These are phyloP conservation scores for Fusarium begoniae DNA, from an alignment of 2,329 filamentous ascomycete species.

Conservation along the genomic window DNA sequence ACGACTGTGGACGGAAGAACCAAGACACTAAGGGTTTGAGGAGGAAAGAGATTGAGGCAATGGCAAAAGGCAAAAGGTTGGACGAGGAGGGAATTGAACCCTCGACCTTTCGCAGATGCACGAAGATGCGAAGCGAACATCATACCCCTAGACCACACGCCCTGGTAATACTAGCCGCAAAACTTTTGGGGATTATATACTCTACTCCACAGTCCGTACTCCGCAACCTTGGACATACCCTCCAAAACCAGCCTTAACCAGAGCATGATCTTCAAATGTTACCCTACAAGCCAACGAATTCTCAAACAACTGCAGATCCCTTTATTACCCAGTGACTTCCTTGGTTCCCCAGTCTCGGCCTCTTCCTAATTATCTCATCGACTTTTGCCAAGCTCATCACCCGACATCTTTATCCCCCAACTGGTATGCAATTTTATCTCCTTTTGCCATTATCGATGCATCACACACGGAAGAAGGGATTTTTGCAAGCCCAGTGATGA, in stretches of 20 bases:
- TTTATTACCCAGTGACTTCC: not conserved
- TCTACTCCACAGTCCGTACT: fast-evolving
- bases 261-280: not conserved
- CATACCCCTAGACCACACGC: constrained; percentile 28
- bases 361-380: not conserved
- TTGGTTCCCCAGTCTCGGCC: not conserved
- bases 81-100: constrained; percentile 27
- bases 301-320: not conserved
- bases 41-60: too few species aligned
- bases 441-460: not conserved
- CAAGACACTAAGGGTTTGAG: not conserved
- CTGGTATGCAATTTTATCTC: not conserved
- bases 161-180: not conserved
- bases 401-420: not conserved
- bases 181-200: fast-evolving
- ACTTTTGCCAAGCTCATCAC: not conserved
- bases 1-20: not conserved
- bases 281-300: not conserved
- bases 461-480: not conserved
- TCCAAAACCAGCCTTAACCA: not conserved
- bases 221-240: too few species aligned
- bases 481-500: not conserved
- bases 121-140: constrained; percentile 19
- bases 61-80: not conserved
- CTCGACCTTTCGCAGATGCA: constrained; percentile 21